These are phyloP conservation scores for Coniochaeta sp. DNA, from an alignment of 2,329 filamentous ascomycete species.

Conservation along the genomic window DNA sequence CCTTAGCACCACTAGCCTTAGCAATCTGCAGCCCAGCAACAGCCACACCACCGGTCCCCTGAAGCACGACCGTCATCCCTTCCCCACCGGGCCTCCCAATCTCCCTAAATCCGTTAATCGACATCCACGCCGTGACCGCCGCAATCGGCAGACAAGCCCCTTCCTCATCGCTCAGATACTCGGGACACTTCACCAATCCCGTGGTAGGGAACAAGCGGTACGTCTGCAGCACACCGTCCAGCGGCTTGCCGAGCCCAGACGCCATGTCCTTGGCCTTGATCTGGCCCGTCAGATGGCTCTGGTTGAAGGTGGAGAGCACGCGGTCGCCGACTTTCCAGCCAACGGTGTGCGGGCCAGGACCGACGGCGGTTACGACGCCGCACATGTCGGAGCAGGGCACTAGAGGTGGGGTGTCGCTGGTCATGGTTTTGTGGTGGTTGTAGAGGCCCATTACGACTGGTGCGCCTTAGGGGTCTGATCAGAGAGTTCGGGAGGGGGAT, in stretches of 20 bases:
- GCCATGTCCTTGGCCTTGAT: slow-evolving; percentile 46
- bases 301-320: slow-evolving; percentile 60
- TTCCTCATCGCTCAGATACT: slow-evolving; percentile 50
- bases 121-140: slow-evolving; percentile 57
- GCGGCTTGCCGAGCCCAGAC: slow-evolving; percentile 52
- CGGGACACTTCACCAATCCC: slow-evolving; percentile 48
- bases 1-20: slow-evolving; percentile 37
- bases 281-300: slow-evolving; percentile 50
- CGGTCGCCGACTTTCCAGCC: slow-evolving; percentile 50
- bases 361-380: slow-evolving; percentile 47
- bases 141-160: slow-evolving; percentile 54
- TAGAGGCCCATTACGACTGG: slow-evolving; percentile 59
- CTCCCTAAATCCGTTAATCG: slow-evolving; percentile 52
- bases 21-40: slow-evolving; percentile 46
- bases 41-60: slow-evolving; percentile 47
- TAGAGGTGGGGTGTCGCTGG: slow-evolving; percentile 27
- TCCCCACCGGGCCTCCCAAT: slow-evolving; percentile 40
- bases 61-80: slow-evolving; percentile 38
- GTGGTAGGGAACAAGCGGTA: slow-evolving; percentile 51
- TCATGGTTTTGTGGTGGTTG: slow-evolving; percentile 52
- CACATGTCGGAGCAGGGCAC: slow-evolving; percentile 67
- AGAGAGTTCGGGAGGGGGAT: no score
- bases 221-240: slow-evolving; percentile 48
- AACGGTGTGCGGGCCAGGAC: slow-evolving; percentile 30
- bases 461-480: background rate